Percentiles rank a stretch among this genome's conserved stretches.
Conservation (phyloP, 2,329 filamentous ascomycete genomes). For the Massarina eburnea region DNA sequence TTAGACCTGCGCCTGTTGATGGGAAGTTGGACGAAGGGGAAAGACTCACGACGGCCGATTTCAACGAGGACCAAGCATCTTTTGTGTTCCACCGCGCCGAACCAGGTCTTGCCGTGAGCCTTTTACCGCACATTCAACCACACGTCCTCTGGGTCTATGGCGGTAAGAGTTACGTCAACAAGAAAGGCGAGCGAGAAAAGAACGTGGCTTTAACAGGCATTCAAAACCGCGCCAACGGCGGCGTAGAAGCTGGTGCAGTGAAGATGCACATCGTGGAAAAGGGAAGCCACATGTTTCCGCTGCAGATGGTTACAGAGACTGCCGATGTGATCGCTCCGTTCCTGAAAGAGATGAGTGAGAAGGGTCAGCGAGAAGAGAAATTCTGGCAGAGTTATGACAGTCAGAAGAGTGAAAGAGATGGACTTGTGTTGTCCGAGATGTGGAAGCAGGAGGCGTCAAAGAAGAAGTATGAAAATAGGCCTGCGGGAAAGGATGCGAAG, state of each 20-base stretch:
- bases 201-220: background rate
- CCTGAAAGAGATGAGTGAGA: background rate
- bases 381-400: background rate
- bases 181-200: background rate
- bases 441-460: background rate
- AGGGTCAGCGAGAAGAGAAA: background rate
- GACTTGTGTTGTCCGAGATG: background rate
- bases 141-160: background rate
- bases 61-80: background rate
- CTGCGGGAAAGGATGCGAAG: background rate
- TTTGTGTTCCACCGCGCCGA: background rate
- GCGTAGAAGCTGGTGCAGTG: background rate
- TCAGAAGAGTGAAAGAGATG: background rate
- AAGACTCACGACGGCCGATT: background rate
- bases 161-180: background rate
- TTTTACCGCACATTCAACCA: background rate
- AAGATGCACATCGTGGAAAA: background rate
- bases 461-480: background rate
- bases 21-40: background rate
- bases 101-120: background rate
- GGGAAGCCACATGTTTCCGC: background rate
- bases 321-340: background rate
- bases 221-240: background rate
- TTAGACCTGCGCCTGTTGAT: constrained; percentile 11
- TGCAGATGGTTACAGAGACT: background rate